Percentiles rank a stretch among this genome's conserved stretches.
These are phyloP conservation scores for Babesia sp. DNA, from an alignment of 169 alveolate genomes.

Conservation along the genomic window DNA sequence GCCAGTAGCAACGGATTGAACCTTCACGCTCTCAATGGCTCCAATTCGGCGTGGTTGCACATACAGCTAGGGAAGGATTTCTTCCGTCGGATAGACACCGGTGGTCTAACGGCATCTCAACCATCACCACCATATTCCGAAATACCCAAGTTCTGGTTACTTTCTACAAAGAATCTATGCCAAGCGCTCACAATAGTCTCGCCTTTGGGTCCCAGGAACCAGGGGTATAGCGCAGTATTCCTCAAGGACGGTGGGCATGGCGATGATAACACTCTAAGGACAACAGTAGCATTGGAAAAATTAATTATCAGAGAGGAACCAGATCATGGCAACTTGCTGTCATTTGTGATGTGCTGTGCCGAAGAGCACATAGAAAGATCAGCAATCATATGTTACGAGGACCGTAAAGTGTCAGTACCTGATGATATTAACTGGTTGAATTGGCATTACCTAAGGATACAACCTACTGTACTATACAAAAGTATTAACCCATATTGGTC, in stretches of 20 bases:
- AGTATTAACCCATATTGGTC: constrained; percentile 64
- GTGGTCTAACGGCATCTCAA: background rate
- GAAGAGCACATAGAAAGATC: constrained; percentile 47
- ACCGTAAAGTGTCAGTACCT: constrained; percentile 28
- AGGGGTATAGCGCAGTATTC: constrained; percentile 47
- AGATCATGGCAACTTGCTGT: constrained; percentile 25
- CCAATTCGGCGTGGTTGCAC: constrained; percentile 67
- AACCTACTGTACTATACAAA: constrained; percentile 52
- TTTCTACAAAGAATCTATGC: constrained; percentile 59
- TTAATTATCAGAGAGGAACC: constrained; percentile 36
- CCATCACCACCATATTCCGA: background rate
- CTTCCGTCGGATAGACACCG: constrained; percentile 40
- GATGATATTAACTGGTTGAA: constrained; percentile 52
- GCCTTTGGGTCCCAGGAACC: constrained; percentile 47
- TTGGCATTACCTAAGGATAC: constrained; percentile 63
- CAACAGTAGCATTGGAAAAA: constrained; percentile 55
- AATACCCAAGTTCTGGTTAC: constrained; percentile 30
- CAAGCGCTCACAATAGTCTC: constrained; percentile 52
- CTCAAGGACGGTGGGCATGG: constrained; percentile 31
- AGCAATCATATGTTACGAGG: constrained; percentile 44
- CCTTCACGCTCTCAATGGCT: constrained; percentile 61
- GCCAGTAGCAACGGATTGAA: constrained; percentile 57
- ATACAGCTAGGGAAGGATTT: constrained; percentile 53
- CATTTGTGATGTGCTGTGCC: constrained; percentile 43
- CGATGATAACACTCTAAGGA: constrained; percentile 45